Evolutionary conservation across 768 basidiomycete species (phyloP).

Genomic region (Suillus luteus): DNA sequence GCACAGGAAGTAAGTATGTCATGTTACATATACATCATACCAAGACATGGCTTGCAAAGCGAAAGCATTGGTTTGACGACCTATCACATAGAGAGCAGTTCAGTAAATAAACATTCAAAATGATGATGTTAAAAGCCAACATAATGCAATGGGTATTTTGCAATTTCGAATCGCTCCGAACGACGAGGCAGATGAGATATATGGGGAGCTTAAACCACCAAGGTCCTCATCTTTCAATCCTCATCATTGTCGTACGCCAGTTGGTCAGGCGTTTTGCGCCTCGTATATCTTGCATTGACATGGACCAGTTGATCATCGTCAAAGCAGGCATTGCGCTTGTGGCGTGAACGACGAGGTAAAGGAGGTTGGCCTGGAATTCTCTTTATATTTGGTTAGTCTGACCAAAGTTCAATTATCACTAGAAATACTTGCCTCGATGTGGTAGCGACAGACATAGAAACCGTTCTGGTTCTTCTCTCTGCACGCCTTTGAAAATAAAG

Average conservation of each 20-base stretch:
- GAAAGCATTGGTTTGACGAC: neutral
- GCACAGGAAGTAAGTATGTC: neutral
- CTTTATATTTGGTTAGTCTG: slow-evolving; percentile 13
- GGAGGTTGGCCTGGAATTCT: slow-evolving; percentile 31
- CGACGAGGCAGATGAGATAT: neutral
- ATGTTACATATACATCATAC: neutral
- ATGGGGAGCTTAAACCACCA: neutral
- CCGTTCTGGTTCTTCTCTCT: slow-evolving; percentile 15
- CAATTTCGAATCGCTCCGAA: neutral
- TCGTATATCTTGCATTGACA: neutral
- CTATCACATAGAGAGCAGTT: neutral
- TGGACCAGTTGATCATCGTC: neutral
- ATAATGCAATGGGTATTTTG: neutral
- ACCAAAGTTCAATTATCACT: neutral
- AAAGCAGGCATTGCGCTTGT: neutral
- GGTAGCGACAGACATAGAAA: slow-evolving; percentile 26
- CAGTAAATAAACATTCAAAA: neutral
- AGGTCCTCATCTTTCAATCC: neutral
- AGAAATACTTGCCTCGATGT: slow-evolving; percentile 23
- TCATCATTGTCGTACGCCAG: neutral
- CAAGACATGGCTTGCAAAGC: neutral
- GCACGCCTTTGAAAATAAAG: slow-evolving; percentile 22
- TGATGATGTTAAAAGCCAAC: neutral
- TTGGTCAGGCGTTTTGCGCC: neutral
- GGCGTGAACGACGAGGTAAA: slow-evolving; percentile 17